A percentile compares a stretch with the other conserved stretches of the same genome.
Evolutionary conservation across 805 yeast genomes (phyloP).

Genomic region (Candida peoriensis): DNA sequence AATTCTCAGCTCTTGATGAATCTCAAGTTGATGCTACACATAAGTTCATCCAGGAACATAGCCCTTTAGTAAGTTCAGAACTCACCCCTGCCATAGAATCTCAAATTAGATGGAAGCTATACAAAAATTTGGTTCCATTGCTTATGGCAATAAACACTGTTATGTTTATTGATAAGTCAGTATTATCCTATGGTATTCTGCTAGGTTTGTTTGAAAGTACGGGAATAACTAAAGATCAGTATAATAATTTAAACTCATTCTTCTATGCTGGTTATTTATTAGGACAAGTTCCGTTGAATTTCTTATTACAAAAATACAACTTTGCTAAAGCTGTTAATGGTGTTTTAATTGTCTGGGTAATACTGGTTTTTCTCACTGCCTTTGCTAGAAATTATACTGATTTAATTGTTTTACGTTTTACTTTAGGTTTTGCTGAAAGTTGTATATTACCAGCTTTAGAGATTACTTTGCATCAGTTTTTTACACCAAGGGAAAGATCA

Average conservation of each 20-base stretch:
- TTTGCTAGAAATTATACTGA: slow-evolving; percentile 42
- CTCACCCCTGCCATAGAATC: slow-evolving; percentile 39
- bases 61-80: slow-evolving; percentile 26
- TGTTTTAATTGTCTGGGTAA: slow-evolving; percentile 39
- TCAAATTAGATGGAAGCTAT: not conserved
- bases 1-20: too few relatives aligned
- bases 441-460: slow-evolving; percentile 39
- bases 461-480: slow-evolving; percentile 44
- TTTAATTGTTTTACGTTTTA: slow-evolving; percentile 40
- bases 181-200: slow-evolving; percentile 1
- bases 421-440: slow-evolving; percentile 45
- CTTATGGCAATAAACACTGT: slow-evolving; percentile 1
- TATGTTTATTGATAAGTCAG: slow-evolving; percentile 2
- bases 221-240: slow-evolving; percentile 1
- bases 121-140: not conserved
- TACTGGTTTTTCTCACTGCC: slow-evolving; percentile 40
- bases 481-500: slow-evolving; percentile 43
- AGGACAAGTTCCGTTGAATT: slow-evolving; percentile 2
- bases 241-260: slow-evolving; percentile 2
- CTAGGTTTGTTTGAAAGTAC: slow-evolving; percentile 1
- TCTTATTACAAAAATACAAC: not conserved
- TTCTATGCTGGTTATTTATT: slow-evolving; percentile 4
- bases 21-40: slow-evolving; percentile 33
- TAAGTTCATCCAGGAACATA: slow-evolving; percentile 31
- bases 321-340: slow-evolving; percentile 30